Percentiles rank a stretch among this genome's conserved stretches.
Conservation (phyloP, 768 basidiomycete species). For the Lactifluus pinguis region DNA sequence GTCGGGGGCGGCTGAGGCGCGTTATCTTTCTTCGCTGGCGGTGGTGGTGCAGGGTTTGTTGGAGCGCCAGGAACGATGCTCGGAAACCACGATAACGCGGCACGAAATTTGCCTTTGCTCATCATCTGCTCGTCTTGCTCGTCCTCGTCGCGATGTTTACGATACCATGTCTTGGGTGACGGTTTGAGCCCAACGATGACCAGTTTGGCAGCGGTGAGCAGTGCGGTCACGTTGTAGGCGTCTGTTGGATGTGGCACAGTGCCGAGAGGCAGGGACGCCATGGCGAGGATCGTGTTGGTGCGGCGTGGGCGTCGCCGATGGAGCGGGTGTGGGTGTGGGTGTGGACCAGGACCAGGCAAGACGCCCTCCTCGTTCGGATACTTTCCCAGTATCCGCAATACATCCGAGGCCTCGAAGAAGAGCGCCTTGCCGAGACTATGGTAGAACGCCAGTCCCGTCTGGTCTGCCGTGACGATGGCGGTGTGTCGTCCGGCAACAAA, state of each 20-base stretch:
- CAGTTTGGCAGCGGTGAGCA: constrained; percentile 84
- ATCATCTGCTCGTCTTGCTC: constrained; percentile 35
- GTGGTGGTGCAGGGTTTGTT: constrained; percentile 6
- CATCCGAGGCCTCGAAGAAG: constrained; percentile 92
- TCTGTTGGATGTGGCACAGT: constrained; percentile 68
- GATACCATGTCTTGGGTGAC: constrained; percentile 86
- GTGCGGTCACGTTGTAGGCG: constrained; percentile 65
- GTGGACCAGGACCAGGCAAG: constrained; percentile 2
- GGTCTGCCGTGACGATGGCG: constrained; percentile 84
- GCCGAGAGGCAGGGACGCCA: constrained; percentile 77
- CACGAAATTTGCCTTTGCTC: constrained; percentile 43
- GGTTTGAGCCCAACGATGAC: constrained; percentile 92
- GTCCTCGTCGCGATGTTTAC: constrained; percentile 47
- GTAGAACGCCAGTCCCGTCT: constrained; percentile 87
- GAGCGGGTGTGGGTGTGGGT: constrained; percentile 21
- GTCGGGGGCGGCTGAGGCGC: constrained; percentile 24
- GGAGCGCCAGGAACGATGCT: constrained; percentile 33
- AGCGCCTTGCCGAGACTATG: constrained; percentile 91
- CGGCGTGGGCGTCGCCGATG: constrained; percentile 44
- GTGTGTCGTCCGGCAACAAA: constrained; percentile 92
- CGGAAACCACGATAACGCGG: constrained; percentile 77
- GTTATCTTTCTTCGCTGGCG: constrained; percentile 21
- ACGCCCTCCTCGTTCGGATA: constrained; percentile 52
- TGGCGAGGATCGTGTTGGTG: constrained; percentile 57
- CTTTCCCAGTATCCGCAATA: constrained; percentile 85